A percentile compares a stretch with the other conserved stretches of the same genome.
phyloP scores from a whole-genome alignment of 2,329 filamentous ascomycete species.

The Ascochyta lentis region DNA sequence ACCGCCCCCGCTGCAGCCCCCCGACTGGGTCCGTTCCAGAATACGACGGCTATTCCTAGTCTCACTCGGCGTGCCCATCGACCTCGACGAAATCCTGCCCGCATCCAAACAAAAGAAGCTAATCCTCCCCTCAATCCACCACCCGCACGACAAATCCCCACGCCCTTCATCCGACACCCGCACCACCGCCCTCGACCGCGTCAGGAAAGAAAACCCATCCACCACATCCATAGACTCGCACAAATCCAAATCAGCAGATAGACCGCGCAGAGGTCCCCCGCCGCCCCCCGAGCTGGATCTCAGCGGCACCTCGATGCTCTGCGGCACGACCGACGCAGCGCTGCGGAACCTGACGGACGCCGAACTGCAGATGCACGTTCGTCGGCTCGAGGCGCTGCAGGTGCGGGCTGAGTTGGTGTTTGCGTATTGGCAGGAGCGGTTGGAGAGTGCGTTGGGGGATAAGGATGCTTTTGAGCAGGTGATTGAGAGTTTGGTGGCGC shows the following conservation, averaged over 20 bases:
- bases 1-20: constrained; percentile 90
- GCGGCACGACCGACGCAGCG: constrained; percentile 83
- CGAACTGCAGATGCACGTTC: constrained; percentile 76
- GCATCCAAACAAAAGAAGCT: constrained; percentile 98
- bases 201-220: constrained; percentile 50
- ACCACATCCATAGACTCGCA: constrained; percentile 49
- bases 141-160: constrained; percentile 47
- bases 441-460: constrained; percentile 86
- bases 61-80: constrained; percentile 92
- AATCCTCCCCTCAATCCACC: constrained; percentile 78
- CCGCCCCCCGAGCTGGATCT: constrained; percentile 80
- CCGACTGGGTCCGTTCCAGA: constrained; percentile 96
- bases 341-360: constrained; percentile 77
- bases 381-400: constrained; percentile 72
- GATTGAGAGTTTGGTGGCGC: constrained; percentile 94
- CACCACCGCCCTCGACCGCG: constrained; percentile 45
- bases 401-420: constrained; percentile 76
- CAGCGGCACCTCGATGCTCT: constrained; percentile 77
- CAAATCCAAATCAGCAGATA: constrained; percentile 43
- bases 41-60: constrained; percentile 95
- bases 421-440: constrained; percentile 85
- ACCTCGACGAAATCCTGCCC: constrained; percentile 95
- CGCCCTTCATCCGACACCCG: constrained; percentile 49
- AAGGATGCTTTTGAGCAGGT: constrained; percentile 95
- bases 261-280: constrained; percentile 64